Percentiles rank a stretch among this genome's conserved stretches.
These are phyloP conservation scores for Clarkia xantiana DNA, from an alignment of 345 rosid species.

Conservation along the genomic window DNA sequence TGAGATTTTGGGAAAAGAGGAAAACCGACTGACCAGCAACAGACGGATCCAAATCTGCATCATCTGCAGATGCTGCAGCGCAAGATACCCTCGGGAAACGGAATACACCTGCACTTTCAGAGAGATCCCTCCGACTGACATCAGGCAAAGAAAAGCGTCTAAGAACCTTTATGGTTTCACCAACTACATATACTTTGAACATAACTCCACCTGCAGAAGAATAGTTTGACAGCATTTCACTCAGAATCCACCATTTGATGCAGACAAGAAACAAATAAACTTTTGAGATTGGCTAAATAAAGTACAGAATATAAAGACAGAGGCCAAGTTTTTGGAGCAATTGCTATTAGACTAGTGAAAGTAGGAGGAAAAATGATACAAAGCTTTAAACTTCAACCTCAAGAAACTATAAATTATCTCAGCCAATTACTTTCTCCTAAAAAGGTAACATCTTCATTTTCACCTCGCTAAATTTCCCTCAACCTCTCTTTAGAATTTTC, in stretches of 20 bases:
- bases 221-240: too few species aligned
- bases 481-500: too few species aligned
- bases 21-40: constrained; percentile 39
- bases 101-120: constrained; percentile 41
- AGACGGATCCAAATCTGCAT: constrained; percentile 63
- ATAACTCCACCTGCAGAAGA: constrained; percentile 54
- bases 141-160: constrained; percentile 72
- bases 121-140: constrained; percentile 37
- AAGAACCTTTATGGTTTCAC: constrained; percentile 73
- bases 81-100: constrained; percentile 81
- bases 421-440: too few species aligned
- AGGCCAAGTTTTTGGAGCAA: neutral
- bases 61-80: constrained; percentile 76
- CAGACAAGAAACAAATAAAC: too few species aligned
- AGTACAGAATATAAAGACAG: constrained; percentile 3
- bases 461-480: too few species aligned
- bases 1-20: neutral
- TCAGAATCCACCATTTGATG: too few species aligned
- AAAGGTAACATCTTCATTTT: too few species aligned
- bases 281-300: neutral
- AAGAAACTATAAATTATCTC: too few species aligned
- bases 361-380: neutral
- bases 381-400: too few species aligned
- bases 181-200: constrained; percentile 67
- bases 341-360: neutral